Conservation (phyloP, 495 filamentous ascomycete genomes). For the Tuber umbilicatum region DNA sequence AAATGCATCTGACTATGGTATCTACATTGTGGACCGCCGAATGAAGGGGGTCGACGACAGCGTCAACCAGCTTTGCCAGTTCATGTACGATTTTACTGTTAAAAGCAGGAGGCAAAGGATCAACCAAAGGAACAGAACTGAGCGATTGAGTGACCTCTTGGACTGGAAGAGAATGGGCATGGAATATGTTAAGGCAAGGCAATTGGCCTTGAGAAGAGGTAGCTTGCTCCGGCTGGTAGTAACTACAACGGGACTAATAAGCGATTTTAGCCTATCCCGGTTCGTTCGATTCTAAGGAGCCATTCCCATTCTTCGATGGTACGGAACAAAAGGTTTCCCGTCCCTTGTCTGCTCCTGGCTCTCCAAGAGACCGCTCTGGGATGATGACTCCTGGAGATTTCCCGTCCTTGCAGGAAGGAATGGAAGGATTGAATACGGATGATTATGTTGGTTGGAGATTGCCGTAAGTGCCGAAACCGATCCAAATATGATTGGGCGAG, state of each 20-base stretch:
- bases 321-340: constrained; percentile 88
- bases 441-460: constrained; percentile 98
- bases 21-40: constrained; percentile 95
- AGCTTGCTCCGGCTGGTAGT: constrained; percentile 22
- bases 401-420: constrained; percentile 86
- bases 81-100: constrained; percentile 90
- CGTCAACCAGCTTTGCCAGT: constrained; percentile 84
- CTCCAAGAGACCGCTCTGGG: constrained; percentile 78
- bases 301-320: constrained; percentile 74
- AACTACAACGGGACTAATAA: constrained; percentile 9
- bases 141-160: constrained; percentile 84
- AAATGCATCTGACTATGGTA: constrained; percentile 94
- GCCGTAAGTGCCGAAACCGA: constrained; percentile 60
- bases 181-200: constrained; percentile 97
- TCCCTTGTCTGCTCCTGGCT: constrained; percentile 87
- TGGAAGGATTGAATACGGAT: constrained; percentile 88
- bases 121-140: constrained; percentile 97
- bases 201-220: constrained; percentile 80
- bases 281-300: constrained; percentile 73
- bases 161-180: constrained; percentile 99
- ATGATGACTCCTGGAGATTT: constrained; percentile 99
- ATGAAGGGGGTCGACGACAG: constrained; percentile 95
- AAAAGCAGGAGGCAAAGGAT: constrained; percentile 95
- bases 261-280: constrained; percentile 65
- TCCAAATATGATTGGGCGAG: constrained; percentile 19